A percentile compares a stretch with the other conserved stretches of the same genome.
phyloP scores from a whole-genome alignment of 140 eudicot species.

The Senecio squalidus region DNA sequence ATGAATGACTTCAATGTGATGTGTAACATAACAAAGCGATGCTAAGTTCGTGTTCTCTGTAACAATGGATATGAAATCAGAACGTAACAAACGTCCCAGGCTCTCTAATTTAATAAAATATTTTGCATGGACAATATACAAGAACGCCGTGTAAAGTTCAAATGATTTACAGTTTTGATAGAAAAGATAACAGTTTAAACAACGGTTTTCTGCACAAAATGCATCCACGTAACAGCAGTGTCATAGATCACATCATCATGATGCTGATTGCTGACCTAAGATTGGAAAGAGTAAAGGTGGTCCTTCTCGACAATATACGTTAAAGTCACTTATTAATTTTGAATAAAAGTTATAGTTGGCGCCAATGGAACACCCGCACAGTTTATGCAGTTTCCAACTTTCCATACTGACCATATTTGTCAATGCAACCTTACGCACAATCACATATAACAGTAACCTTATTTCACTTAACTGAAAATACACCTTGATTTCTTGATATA shows the following conservation, averaged over 20 bases:
- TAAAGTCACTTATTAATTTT: neutral
- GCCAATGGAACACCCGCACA: neutral
- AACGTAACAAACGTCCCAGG: neutral
- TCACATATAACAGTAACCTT: neutral
- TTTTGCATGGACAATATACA: neutral
- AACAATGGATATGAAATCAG: neutral
- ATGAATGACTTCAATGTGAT: neutral
- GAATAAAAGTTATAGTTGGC: neutral
- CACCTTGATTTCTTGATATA: neutral
- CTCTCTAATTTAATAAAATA: no score
- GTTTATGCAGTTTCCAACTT: neutral
- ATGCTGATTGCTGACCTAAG: neutral
- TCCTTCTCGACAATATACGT: neutral
- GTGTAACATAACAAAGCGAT: neutral
- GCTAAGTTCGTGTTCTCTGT: neutral
- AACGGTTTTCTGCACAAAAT: neutral
- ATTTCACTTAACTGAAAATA: neutral
- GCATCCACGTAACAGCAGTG: constrained; percentile 5
- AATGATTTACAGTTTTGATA: neutral
- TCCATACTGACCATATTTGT: neutral
- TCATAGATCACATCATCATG: constrained; percentile 8
- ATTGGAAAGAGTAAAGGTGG: neutral
- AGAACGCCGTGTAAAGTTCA: neutral
- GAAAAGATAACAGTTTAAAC: neutral
- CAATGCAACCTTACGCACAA: neutral